Evolutionary conservation across 768 basidiomycete genomes (phyloP).

Genomic region (Rhodotorula kratochvilovae): DNA sequence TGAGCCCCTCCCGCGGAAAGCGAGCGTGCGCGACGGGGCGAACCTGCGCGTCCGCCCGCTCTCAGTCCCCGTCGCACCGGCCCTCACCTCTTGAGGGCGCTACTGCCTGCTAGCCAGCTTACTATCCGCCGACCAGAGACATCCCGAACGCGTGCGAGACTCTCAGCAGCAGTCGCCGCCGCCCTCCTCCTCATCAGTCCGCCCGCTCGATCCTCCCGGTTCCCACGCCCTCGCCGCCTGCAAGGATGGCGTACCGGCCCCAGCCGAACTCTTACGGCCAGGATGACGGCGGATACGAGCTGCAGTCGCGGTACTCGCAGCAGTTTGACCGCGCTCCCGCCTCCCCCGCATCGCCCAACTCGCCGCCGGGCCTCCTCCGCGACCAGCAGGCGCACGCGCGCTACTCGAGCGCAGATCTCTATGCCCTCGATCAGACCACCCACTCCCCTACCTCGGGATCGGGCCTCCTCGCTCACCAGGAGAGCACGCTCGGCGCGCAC

Average conservation of each 20-base stretch:
- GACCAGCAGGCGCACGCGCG: slow-evolving; percentile 5
- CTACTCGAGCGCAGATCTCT: slow-evolving; percentile 26
- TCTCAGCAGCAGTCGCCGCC: no score
- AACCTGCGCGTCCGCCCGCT: no score
- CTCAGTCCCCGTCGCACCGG: no score
- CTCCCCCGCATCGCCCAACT: not conserved
- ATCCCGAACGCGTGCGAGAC: no score
- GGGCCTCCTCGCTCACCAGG: no score
- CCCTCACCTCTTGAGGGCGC: no score
- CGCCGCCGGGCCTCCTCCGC: not conserved
- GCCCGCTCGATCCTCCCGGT: not conserved
- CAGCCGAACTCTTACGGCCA: no score
- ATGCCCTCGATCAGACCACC: slow-evolving; percentile 6
- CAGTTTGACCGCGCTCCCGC: not conserved
- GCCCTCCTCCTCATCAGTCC: not conserved
- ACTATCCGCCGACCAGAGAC: no score
- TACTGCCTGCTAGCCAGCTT: no score
- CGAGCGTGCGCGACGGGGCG: no score
- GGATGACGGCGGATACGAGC: not conserved
- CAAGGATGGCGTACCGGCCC: not conserved
- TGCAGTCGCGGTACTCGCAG: not conserved
- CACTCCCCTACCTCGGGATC: not conserved
- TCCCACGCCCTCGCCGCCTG: not conserved
- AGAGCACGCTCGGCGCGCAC: not conserved
- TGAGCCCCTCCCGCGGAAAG: no score